Percentiles rank a stretch among this genome's conserved stretches.
These are phyloP conservation scores for Amanita subjunquillea DNA, from an alignment of 768 basidiomycete species.

Conservation along the genomic window DNA sequence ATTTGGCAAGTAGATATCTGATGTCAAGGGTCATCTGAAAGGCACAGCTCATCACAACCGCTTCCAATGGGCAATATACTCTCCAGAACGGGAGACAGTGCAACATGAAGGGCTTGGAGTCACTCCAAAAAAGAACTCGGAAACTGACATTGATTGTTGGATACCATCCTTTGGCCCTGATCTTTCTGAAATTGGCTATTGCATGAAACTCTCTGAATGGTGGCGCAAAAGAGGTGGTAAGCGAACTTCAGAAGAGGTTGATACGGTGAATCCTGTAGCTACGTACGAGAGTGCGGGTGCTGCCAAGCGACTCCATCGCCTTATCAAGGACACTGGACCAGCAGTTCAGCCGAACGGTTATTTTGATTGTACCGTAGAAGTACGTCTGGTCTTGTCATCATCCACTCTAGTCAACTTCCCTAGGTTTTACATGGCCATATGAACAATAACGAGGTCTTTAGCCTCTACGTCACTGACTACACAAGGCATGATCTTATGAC, in stretches of 20 bases:
- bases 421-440: conserved; percentile 39
- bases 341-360: conserved; percentile 33
- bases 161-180: conserved; percentile 35
- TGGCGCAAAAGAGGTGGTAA: conserved; percentile 28
- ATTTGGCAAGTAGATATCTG: background rate
- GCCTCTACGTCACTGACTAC: conserved; percentile 60
- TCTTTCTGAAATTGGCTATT: conserved; percentile 31
- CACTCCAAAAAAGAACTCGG: conserved; percentile 23
- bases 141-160: conserved; percentile 28
- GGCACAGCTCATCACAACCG: conserved; percentile 36
- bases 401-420: background rate
- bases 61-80: conserved; percentile 48
- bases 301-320: conserved; percentile 26
- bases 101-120: conserved; percentile 26
- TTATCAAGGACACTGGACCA: conserved; percentile 42
- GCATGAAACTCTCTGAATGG: conserved; percentile 36
- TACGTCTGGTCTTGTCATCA: conserved; percentile 15
- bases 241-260: conserved; percentile 1
- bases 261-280: background rate
- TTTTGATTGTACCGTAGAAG: conserved; percentile 59
- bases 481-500: conserved; percentile 29
- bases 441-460: conserved; percentile 28
- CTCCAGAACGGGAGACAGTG: conserved; percentile 23
- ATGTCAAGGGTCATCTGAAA: conserved; percentile 13
- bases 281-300: conserved; percentile 6